These are phyloP conservation scores for Syzygium jambos DNA, from an alignment of 345 rosid genomes.

Conservation along the genomic window DNA sequence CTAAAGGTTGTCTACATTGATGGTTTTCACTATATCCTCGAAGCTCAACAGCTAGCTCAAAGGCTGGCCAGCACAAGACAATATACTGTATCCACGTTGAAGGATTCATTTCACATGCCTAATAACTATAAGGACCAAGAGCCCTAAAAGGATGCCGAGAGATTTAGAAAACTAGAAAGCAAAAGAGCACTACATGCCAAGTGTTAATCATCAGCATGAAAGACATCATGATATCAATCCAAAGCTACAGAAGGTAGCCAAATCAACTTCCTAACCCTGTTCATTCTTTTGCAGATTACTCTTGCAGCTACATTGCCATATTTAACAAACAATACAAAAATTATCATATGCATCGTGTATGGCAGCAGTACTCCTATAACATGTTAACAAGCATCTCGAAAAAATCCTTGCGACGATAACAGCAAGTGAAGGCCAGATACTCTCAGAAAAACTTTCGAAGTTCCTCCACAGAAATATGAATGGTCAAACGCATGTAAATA, in stretches of 20 bases:
- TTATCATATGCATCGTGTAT: background rate
- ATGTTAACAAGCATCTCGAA: background rate
- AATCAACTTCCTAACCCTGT: background rate
- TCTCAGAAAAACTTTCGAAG: background rate
- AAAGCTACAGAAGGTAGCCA: background rate
- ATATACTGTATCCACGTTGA: background rate
- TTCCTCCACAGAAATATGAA: background rate
- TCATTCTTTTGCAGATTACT: background rate
- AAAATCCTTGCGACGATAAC: background rate
- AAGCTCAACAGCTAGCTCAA: background rate
- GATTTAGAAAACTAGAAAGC: background rate
- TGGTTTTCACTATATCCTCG: background rate
- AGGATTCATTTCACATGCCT: background rate
- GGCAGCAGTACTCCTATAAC: background rate
- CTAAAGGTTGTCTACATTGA: background rate
- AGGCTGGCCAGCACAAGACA: background rate
- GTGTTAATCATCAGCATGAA: background rate
- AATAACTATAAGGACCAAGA: background rate
- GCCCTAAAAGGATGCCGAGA: background rate
- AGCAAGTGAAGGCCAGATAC: background rate
- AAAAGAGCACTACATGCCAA: background rate
- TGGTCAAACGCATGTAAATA: background rate
- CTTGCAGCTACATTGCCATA: background rate
- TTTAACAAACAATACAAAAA: background rate
- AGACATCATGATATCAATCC: background rate